Conservation (phyloP, 768 basidiomycete species). For the Cyclocybe aegerita region DNA sequence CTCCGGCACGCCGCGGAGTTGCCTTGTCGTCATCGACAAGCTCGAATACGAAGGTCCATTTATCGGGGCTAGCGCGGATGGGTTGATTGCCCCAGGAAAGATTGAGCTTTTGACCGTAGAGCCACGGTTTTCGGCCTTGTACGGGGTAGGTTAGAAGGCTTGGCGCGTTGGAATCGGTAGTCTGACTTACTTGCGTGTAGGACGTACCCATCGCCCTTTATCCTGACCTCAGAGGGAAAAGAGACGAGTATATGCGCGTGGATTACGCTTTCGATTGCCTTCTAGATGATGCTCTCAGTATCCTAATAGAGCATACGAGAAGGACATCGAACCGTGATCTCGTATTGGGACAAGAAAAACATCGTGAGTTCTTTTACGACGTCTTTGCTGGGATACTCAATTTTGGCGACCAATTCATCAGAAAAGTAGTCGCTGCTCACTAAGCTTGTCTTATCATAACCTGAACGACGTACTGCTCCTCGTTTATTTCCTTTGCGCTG, state of each 20-base stretch:
- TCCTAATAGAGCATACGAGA: neutral
- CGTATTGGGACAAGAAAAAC: conserved; percentile 30
- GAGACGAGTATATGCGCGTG: conserved; percentile 27
- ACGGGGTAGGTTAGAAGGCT: neutral
- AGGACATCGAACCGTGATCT: conserved; percentile 32
- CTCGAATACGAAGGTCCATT: conserved; percentile 33
- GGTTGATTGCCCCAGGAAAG: conserved; percentile 28
- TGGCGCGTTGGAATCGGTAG: neutral
- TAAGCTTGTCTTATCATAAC: conserved; percentile 29
- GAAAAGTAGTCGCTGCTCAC: conserved; percentile 13
- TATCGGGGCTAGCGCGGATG: conserved; percentile 26
- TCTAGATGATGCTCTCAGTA: conserved; percentile 15
- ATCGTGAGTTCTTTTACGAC: conserved; percentile 21
- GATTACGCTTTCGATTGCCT: conserved; percentile 31
- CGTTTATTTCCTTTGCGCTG: neutral
- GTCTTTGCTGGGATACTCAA: neutral
- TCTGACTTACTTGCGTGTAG: conserved; percentile 29
- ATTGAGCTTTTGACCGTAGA: conserved; percentile 26
- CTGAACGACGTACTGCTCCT: conserved; percentile 26
- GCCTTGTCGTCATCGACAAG: conserved; percentile 1
- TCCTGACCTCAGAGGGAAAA: conserved; percentile 23
- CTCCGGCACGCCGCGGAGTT: too few relatives aligned
- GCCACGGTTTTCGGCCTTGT: conserved; percentile 28
- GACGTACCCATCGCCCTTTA: conserved; percentile 29
- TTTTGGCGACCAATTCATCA: neutral